Base-by-base conservation (phyloP, 129 eudicot species). In the Centrapalus pauciflorus region DNA sequence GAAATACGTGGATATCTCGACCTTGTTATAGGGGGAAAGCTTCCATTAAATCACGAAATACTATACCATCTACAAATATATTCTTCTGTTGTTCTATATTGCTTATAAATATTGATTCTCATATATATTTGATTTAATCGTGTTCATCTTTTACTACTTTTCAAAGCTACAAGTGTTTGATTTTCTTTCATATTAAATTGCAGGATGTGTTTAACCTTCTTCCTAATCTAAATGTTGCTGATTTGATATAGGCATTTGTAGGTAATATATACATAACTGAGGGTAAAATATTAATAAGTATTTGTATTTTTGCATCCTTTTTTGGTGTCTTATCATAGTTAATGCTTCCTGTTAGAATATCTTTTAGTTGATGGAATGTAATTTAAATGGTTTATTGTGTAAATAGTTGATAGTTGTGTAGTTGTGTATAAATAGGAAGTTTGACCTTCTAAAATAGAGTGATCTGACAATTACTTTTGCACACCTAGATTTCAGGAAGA, bases 191-290 rank as follows among this genome's bases (percentile, higher is more conserved):
- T n/a, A n/a, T n/a, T n/a, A 54, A n/a, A 21, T 52, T 82, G 80
- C 88, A 92, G 98, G 96, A 92, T 41, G 98, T 88, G 11, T 92
- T 92, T 68, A 92, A 88, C 79, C 89, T 92, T 27, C 87, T 92
- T 28, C 98, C 98, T 41, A 92, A 92, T 77, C 86, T 92, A 7
- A 88, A 89, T 10, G 98, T 92, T 37, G 74, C 85, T 25, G 98
- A 92, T 59, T 73, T 92, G 70, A 81, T 92, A 7, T 88, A 92
- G 86, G 85, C 98, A 70, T 92, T 92, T 58, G 89, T 95, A 77
- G 97, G 97, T 90, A n/a, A n/a, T n/a, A 75, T 61, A 24, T 51
- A 46, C 11, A 41, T 23, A 12, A 0, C 49, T 14, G 48, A 35
- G 35, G 2, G 34, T 4, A 27, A 55, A 29, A 25, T 29, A 5